phyloP scores from a whole-genome alignment of 2,329 filamentous ascomycete genomes.

The Allantophomopsis cytisporea region DNA sequence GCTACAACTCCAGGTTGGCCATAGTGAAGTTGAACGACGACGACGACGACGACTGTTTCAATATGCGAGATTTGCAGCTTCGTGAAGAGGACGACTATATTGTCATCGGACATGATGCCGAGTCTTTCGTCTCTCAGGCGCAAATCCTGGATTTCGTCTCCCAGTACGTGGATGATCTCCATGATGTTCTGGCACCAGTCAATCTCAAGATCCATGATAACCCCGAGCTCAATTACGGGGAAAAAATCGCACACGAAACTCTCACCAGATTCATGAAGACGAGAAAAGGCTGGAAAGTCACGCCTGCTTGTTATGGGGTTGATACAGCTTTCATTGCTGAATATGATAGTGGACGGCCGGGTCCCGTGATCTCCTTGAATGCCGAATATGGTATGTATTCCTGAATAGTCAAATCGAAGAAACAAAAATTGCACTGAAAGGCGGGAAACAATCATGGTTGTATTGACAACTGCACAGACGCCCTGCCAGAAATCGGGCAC shows the following conservation, averaged over 20 bases:
- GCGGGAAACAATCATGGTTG: too few species aligned
- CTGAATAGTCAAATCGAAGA: background rate
- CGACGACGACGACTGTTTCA: too few species aligned
- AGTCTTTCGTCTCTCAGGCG: too few species aligned
- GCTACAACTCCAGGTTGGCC: too few species aligned
- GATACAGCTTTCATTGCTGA: conserved; percentile 37
- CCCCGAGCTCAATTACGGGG: conserved; percentile 32
- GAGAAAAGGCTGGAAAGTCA: conserved; percentile 33
- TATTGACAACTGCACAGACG: conserved; percentile 15
- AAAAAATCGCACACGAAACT: conserved; percentile 32
- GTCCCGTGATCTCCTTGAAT: conserved; percentile 26
- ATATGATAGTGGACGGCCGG: conserved; percentile 29
- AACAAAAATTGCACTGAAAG: too few species aligned
- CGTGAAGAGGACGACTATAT: too few species aligned
- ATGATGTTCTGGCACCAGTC: conserved; percentile 25
- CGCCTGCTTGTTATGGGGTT: conserved; percentile 33
- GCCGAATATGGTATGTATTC: conserved; percentile 14
- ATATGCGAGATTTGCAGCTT: too few species aligned
- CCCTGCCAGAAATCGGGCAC: conserved; percentile 24
- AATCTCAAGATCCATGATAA: conserved; percentile 37
- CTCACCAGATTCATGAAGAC: conserved; percentile 31
- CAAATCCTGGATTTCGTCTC: conserved; percentile 19
- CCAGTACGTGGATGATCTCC: conserved; percentile 23
- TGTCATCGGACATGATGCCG: too few species aligned
- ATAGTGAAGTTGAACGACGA: too few species aligned